A percentile compares a stretch with the other conserved stretches of the same genome.
Evolutionary conservation across 2,329 filamentous ascomycete genomes (phyloP).

Genomic region (Herpotrichia juniperi): DNA sequence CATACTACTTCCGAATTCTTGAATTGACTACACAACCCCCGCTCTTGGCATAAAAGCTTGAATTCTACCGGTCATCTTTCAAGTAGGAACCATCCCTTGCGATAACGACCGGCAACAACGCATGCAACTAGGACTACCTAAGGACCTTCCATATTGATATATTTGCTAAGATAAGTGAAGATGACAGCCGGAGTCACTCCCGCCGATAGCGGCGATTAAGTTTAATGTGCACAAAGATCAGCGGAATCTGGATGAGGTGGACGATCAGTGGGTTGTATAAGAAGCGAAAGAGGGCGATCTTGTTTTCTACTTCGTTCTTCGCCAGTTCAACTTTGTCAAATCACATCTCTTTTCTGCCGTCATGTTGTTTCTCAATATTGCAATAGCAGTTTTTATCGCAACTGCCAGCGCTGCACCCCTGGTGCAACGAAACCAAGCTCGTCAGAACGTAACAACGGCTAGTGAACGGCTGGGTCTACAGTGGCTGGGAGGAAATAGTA

Average conservation of each 20-base stretch:
- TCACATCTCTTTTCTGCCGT: background rate
- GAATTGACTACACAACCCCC: background rate
- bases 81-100: conserved; percentile 6
- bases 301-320: background rate
- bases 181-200: background rate
- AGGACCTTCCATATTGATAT: conserved; percentile 9
- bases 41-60: conserved; percentile 9
- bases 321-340: background rate
- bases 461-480: conserved; percentile 27
- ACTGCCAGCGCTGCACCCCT: conserved; percentile 8
- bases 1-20: conserved; percentile 6
- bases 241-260: background rate
- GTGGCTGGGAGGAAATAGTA: conserved; percentile 29
- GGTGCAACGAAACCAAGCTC: background rate
- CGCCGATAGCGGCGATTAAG: background rate
- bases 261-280: conserved; percentile 1
- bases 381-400: conserved; percentile 9
- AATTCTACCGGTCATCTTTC: background rate
- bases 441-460: conserved; percentile 19
- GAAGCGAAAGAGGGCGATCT: background rate
- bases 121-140: background rate
- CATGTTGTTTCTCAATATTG: conserved; percentile 11
- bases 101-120: conserved; percentile 8
- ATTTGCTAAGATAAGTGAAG: conserved; percentile 5
- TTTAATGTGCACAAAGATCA: background rate